Conservation (phyloP, 164 flowering plant species). For the Malania oleifera region DNA sequence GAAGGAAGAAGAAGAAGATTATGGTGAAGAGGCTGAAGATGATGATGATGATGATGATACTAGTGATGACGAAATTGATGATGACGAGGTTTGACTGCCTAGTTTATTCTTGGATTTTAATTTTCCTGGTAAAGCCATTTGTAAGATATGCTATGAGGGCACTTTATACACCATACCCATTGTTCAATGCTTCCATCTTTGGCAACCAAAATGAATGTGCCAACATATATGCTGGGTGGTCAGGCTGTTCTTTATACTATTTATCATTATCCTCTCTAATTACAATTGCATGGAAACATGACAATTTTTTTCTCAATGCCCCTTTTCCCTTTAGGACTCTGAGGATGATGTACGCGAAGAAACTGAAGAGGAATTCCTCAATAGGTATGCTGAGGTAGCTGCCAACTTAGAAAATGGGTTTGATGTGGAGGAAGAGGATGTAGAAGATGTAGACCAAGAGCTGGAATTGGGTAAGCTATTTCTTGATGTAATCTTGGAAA, state of each 20-base stretch:
- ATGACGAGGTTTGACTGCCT: constrained; percentile 14
- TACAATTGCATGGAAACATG: background rate
- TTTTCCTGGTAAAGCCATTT: too few relatives aligned
- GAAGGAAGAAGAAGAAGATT: constrained; percentile 38
- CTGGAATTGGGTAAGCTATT: constrained; percentile 52
- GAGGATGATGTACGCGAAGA: constrained; percentile 67
- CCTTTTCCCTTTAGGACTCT: constrained; percentile 46
- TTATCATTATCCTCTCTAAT: background rate
- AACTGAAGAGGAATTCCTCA: constrained; percentile 73
- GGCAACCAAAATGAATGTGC: too few relatives aligned
- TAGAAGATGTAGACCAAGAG: constrained; percentile 51
- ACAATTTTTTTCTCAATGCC: background rate
- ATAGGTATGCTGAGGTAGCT: constrained; percentile 72
- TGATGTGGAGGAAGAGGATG: constrained; percentile 54
- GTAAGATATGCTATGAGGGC: too few relatives aligned
- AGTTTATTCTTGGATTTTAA: background rate
- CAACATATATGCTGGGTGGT: too few relatives aligned
- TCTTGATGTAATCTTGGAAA: background rate
- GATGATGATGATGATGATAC: constrained; percentile 24
- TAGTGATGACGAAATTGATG: constrained; percentile 12
- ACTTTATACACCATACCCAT: too few relatives aligned
- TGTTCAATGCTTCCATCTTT: too few relatives aligned
- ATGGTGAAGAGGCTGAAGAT: constrained; percentile 20
- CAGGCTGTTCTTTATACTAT: background rate
- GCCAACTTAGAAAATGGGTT: constrained; percentile 40